phyloP scores from a whole-genome alignment of 2,329 filamentous ascomycete species.

The Knufia fluminis region DNA sequence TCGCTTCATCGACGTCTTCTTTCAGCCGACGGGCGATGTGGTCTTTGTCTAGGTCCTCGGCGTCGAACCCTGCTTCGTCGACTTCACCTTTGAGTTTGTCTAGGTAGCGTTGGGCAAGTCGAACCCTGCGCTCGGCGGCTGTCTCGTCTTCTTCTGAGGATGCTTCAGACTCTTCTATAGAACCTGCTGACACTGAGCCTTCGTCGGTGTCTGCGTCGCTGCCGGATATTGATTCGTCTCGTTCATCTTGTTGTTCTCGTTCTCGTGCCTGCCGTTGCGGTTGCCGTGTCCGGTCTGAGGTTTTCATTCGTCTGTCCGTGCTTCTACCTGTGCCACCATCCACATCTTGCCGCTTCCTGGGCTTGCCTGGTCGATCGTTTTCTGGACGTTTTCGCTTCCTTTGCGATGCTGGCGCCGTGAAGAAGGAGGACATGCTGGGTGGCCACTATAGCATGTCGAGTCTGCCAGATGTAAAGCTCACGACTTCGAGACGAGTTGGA shows the following conservation, averaged over 20 bases:
- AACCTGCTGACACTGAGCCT: slow-evolving; percentile 50
- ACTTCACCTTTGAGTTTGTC: slow-evolving; percentile 79
- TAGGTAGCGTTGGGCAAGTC: slow-evolving; percentile 84
- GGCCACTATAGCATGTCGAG: background rate
- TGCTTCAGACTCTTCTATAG: slow-evolving; percentile 52
- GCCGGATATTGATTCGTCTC: slow-evolving; percentile 77
- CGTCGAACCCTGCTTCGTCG: slow-evolving; percentile 81
- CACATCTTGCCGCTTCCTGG: slow-evolving; percentile 38
- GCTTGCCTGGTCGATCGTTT: slow-evolving; percentile 31
- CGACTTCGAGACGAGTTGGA: background rate
- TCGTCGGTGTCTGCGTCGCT: slow-evolving; percentile 69
- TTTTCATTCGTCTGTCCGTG: slow-evolving; percentile 34
- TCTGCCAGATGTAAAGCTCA: background rate
- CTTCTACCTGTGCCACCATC: slow-evolving; percentile 28
- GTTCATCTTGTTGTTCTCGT: slow-evolving; percentile 29
- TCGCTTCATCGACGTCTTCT: slow-evolving; percentile 84
- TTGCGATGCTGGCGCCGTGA: slow-evolving; percentile 75
- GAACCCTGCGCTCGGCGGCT: slow-evolving; percentile 73
- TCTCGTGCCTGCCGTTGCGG: slow-evolving; percentile 14
- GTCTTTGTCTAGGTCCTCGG: slow-evolving; percentile 85
- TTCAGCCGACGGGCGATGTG: slow-evolving; percentile 81
- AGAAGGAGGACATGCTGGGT: slow-evolving; percentile 81
- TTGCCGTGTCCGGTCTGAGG: slow-evolving; percentile 36
- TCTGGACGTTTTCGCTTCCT: slow-evolving; percentile 78
- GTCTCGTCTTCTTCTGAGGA: slow-evolving; percentile 62